Percentiles rank a stretch among this genome's conserved stretches.
These are phyloP conservation scores for Gossypium thurberi DNA, from an alignment of 345 rosid species.

Conservation along the genomic window DNA sequence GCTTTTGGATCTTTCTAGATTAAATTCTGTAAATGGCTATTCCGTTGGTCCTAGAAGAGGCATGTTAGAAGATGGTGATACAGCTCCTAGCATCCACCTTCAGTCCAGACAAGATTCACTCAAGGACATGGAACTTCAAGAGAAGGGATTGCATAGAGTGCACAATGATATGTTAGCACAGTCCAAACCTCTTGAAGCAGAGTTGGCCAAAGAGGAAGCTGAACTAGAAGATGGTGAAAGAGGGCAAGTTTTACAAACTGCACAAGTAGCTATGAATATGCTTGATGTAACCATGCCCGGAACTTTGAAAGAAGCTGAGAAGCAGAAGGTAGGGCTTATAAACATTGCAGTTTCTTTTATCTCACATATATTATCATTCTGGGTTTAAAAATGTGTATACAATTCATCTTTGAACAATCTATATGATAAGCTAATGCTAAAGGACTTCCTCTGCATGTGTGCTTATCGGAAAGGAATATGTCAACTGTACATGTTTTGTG, in stretches of 20 bases:
- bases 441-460: neutral
- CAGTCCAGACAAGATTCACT: slow-evolving; percentile 24
- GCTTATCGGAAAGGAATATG: neutral
- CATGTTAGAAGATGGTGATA: slow-evolving; percentile 29
- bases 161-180: slow-evolving; percentile 12
- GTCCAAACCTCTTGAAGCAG: slow-evolving; percentile 28
- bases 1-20: slow-evolving; percentile 30
- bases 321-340: slow-evolving; percentile 54
- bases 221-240: slow-evolving; percentile 41
- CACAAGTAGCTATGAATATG: slow-evolving; percentile 74
- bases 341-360: slow-evolving; percentile 4
- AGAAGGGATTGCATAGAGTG: slow-evolving; percentile 24
- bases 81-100: slow-evolving; percentile 20
- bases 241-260: slow-evolving; percentile 62
- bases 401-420: neutral
- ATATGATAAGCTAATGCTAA: neutral
- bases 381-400: neutral
- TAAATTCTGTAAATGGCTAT: slow-evolving; percentile 41
- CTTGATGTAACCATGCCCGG: slow-evolving; percentile 80
- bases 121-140: slow-evolving; percentile 23
- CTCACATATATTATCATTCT: neutral
- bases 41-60: slow-evolving; percentile 24
- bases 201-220: slow-evolving; percentile 31
- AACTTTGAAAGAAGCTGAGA: slow-evolving; percentile 54
- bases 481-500: neutral